These are phyloP conservation scores for Aleurites moluccanus DNA, from an alignment of 441 rosid species.

Conservation along the genomic window DNA sequence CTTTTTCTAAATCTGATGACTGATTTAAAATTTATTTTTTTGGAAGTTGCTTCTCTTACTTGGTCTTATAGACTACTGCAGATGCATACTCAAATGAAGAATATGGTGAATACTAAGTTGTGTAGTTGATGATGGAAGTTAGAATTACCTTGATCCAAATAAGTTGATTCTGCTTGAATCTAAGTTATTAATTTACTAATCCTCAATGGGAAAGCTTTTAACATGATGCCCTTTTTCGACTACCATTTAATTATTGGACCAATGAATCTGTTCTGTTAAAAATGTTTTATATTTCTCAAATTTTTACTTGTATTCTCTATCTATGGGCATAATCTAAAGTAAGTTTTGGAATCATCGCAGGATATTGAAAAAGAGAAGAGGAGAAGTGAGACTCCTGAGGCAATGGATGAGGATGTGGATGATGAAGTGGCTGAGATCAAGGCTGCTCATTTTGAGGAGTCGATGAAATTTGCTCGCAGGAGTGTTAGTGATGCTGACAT, in stretches of 20 bases:
- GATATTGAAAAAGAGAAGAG: slow-evolving; percentile 57
- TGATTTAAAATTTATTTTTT: neutral
- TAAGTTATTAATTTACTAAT: neutral
- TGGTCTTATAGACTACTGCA: neutral
- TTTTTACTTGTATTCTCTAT: neutral
- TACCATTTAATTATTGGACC: neutral
- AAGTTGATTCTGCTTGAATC: neutral
- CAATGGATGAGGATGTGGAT: slow-evolving; percentile 60
- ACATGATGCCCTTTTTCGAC: neutral
- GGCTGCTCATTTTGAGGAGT: slow-evolving; percentile 60
- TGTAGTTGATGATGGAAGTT: neutral
- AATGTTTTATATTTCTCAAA: neutral
- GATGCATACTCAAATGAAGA: neutral
- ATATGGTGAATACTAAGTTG: neutral
- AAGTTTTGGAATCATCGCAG: slow-evolving; percentile 24
- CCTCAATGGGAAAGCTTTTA: neutral
- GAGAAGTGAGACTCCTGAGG: slow-evolving; percentile 46
- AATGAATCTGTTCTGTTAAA: neutral
- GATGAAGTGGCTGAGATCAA: slow-evolving; percentile 56
- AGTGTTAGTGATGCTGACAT: slow-evolving; percentile 68
- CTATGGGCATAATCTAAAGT: neutral
- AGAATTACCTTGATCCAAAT: neutral
- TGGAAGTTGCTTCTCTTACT: neutral
- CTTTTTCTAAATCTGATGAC: neutral
- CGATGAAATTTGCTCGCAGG: slow-evolving; percentile 57